phyloP scores from a whole-genome alignment of 2,329 filamentous ascomycete genomes.

The Xylaria arbuscula region DNA sequence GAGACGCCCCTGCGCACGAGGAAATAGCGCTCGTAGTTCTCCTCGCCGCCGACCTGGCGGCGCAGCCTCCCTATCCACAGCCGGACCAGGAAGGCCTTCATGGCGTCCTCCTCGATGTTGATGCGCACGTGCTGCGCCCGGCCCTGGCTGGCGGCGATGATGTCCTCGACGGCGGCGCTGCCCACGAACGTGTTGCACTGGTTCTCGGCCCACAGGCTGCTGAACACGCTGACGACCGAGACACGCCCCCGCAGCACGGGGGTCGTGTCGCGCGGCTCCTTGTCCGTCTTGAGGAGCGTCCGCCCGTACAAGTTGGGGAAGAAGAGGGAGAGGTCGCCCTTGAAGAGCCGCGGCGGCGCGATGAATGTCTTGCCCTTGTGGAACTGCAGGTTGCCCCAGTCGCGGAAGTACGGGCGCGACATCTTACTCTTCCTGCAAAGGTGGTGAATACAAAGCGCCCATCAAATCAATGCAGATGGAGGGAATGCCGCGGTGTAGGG shows the following conservation, averaged over 20 bases:
- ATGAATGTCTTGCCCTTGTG: slow-evolving; percentile 94
- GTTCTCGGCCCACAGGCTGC: slow-evolving; percentile 83
- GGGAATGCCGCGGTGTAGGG: slow-evolving; percentile 1
- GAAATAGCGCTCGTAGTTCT: slow-evolving; percentile 71
- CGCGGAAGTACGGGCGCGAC: slow-evolving; percentile 88
- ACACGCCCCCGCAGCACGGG: slow-evolving; percentile 77
- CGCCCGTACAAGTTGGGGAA: slow-evolving; percentile 91
- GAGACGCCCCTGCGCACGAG: slow-evolving; percentile 68
- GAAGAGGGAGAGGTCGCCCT: slow-evolving; percentile 82
- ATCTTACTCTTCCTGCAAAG: slow-evolving; percentile 34
- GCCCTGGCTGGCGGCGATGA: slow-evolving; percentile 65
- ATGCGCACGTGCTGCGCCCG: slow-evolving; percentile 82
- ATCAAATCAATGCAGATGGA: background rate
- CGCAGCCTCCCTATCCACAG: slow-evolving; percentile 67
- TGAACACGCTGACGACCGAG: slow-evolving; percentile 83
- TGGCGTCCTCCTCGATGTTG: slow-evolving; percentile 84
- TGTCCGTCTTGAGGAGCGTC: slow-evolving; percentile 72
- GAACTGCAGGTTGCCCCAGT: slow-evolving; percentile 86
- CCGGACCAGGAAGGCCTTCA: slow-evolving; percentile 70
- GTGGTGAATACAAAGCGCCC: background rate
- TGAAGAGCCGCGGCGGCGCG: slow-evolving; percentile 86
- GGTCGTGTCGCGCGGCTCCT: slow-evolving; percentile 75
- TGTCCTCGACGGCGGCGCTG: slow-evolving; percentile 76
- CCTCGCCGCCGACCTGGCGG: slow-evolving; percentile 59
- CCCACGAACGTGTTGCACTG: slow-evolving; percentile 80